A percentile compares a stretch with the other conserved stretches of the same genome.
Evolutionary conservation across 805 yeast species (phyloP).

Genomic region (Candida glaebosa): DNA sequence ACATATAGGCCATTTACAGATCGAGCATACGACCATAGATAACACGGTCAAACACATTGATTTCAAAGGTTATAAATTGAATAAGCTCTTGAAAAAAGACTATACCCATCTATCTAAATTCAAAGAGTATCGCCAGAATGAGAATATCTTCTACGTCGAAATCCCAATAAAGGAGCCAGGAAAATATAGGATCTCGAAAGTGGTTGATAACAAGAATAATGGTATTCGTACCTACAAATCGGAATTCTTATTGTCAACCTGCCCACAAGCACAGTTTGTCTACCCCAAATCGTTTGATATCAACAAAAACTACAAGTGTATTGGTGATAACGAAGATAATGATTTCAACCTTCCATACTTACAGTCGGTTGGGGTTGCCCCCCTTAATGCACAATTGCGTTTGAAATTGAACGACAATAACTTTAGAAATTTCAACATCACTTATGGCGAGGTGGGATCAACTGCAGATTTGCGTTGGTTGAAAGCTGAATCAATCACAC

Average conservation of each 20-base stretch:
- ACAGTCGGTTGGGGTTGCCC: conserved; percentile 72
- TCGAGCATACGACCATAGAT: conserved; percentile 58
- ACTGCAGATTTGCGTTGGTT: conserved; percentile 34
- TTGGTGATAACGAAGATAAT: conserved; percentile 43
- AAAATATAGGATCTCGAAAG: conserved; percentile 64
- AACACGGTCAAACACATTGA: conserved; percentile 46
- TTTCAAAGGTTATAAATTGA: conserved; percentile 57
- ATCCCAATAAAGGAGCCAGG: conserved; percentile 72
- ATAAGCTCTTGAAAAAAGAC: conserved; percentile 30
- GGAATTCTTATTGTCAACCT: conserved; percentile 63
- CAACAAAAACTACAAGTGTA: conserved; percentile 50
- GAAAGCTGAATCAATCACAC: conserved; percentile 18
- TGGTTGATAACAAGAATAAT: conserved; percentile 61
- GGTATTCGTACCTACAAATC: conserved; percentile 59
- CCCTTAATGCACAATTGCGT: conserved; percentile 35
- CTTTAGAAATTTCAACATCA: conserved; percentile 20
- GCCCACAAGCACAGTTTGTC: conserved; percentile 68
- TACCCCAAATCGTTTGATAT: conserved; percentile 26
- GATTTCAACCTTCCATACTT: conserved; percentile 42
- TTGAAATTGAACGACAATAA: conserved; percentile 23
- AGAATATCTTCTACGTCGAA: conserved; percentile 53
- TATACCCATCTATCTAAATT: conserved; percentile 26
- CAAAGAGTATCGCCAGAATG: conserved; percentile 26
- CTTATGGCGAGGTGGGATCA: conserved; percentile 14
- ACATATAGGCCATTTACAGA: conserved; percentile 63